These are phyloP conservation scores for Eucalyptus polyanthemos DNA, from an alignment of 345 rosid genomes.

Conservation along the genomic window DNA sequence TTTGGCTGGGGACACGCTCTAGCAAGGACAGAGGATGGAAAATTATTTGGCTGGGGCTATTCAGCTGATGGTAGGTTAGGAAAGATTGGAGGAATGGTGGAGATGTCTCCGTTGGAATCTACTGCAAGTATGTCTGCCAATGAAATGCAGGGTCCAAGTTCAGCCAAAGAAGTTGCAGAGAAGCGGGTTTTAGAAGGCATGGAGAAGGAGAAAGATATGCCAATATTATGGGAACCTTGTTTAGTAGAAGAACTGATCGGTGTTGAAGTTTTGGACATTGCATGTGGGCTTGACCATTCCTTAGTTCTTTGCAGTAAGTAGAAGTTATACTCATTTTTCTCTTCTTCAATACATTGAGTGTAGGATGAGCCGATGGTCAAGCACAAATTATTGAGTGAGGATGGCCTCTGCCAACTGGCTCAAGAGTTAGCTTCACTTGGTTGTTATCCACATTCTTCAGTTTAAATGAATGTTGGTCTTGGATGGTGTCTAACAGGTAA, in stretches of 20 bases:
- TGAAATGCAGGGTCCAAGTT: not conserved
- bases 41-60: conserved; percentile 88
- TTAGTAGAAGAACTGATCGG: conserved; percentile 44
- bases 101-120: conserved; percentile 48
- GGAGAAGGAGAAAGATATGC: conserved; percentile 75
- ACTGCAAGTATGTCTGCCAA: not conserved
- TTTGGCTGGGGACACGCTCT: conserved; percentile 96
- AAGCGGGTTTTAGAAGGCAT: conserved; percentile 56
- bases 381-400: not conserved
- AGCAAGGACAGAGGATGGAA: conserved; percentile 61
- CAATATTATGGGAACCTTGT: conserved; percentile 74
- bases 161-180: conserved; percentile 39
- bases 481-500: conserved; percentile 30
- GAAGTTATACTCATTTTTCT: not conserved
- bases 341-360: not conserved
- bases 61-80: conserved; percentile 87
- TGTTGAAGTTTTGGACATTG: conserved; percentile 46
- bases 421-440: not conserved
- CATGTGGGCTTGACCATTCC: conserved; percentile 85
- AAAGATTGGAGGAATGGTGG: conserved; percentile 30
- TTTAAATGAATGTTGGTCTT: not conserved
- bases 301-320: conserved; percentile 64
- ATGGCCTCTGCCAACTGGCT: not conserved
- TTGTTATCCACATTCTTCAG: not conserved
- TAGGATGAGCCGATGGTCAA: not conserved